Conservation (phyloP, 805 yeast genomes). For the Ogataea trehalophila region DNA sequence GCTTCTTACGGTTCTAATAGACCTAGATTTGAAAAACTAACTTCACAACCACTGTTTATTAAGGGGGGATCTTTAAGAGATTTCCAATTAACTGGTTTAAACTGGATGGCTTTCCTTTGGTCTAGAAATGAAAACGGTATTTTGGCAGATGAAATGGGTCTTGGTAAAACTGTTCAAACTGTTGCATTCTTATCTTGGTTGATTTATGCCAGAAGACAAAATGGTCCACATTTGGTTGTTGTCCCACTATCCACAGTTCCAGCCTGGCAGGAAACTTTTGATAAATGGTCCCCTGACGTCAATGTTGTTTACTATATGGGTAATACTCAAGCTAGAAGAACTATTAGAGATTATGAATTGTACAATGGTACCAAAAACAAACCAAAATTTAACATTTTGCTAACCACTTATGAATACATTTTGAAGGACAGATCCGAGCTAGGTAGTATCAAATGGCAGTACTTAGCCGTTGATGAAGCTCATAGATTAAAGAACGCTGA, state of each 20-base stretch:
- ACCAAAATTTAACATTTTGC: slow-evolving; percentile 83
- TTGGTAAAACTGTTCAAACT: slow-evolving; percentile 97
- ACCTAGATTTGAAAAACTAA: slow-evolving; percentile 85
- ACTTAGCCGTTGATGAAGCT: slow-evolving; percentile 96
- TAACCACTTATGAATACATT: slow-evolving; percentile 95
- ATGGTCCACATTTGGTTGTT: slow-evolving; percentile 95
- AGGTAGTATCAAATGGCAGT: slow-evolving; percentile 89
- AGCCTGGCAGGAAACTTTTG: slow-evolving; percentile 99
- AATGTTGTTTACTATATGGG: slow-evolving; percentile 93
- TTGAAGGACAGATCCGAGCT: slow-evolving; percentile 80
- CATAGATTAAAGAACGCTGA: slow-evolving; percentile 94
- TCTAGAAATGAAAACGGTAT: slow-evolving; percentile 96
- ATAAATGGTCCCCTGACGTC: slow-evolving; percentile 94
- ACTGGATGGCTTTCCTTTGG: slow-evolving; percentile 99
- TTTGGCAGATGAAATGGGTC: slow-evolving; percentile 97
- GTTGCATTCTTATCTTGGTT: slow-evolving; percentile 94
- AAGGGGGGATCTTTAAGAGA: slow-evolving; percentile 91
- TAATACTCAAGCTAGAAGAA: slow-evolving; percentile 77
- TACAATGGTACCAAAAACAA: slow-evolving; percentile 56
- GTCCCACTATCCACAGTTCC: slow-evolving; percentile 96
- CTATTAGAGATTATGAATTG: slow-evolving; percentile 81
- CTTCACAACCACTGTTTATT: slow-evolving; percentile 81
- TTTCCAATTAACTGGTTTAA: slow-evolving; percentile 95
- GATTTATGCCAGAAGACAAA: slow-evolving; percentile 89
- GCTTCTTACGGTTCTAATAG: slow-evolving; percentile 70